These are phyloP conservation scores for Durusdinium trenchii DNA, from an alignment of 73 alveolate genomes.

Conservation along the genomic window DNA sequence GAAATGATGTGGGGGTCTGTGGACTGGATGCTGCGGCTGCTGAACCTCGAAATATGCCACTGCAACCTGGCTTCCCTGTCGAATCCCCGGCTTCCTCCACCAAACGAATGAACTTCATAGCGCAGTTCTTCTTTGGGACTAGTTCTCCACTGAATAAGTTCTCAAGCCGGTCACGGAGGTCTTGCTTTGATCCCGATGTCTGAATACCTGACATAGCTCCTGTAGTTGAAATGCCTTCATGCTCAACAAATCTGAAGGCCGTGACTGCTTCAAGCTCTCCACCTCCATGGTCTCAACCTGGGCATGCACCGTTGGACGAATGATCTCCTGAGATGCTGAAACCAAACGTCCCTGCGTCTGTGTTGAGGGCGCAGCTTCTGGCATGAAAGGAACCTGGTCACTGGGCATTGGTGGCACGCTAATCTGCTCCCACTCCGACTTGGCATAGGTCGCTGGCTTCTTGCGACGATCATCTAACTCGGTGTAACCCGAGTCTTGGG, in stretches of 20 bases:
- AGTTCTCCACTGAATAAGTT: neutral
- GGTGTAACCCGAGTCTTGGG: neutral
- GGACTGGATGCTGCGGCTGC: no score
- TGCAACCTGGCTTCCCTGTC: neutral
- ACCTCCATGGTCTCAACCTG: neutral
- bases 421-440: neutral
- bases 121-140: conserved; percentile 38
- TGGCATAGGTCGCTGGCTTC: neutral
- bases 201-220: conserved; percentile 23
- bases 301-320: neutral
- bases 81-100: neutral
- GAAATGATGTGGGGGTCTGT: neutral
- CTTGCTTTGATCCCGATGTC: neutral
- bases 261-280: neutral
- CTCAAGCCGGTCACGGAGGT: neutral
- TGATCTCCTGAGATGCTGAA: neutral
- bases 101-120: neutral
- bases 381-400: no score
- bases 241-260: neutral
- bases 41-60: neutral
- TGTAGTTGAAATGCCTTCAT: conserved; percentile 21
- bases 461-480: neutral
- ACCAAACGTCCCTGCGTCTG: neutral
- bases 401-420: neutral
- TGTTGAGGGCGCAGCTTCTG: neutral